These are phyloP conservation scores for Phytophthora macrochlamydospora DNA, from an alignment of 352 stramenopile genomes.

Conservation along the genomic window DNA sequence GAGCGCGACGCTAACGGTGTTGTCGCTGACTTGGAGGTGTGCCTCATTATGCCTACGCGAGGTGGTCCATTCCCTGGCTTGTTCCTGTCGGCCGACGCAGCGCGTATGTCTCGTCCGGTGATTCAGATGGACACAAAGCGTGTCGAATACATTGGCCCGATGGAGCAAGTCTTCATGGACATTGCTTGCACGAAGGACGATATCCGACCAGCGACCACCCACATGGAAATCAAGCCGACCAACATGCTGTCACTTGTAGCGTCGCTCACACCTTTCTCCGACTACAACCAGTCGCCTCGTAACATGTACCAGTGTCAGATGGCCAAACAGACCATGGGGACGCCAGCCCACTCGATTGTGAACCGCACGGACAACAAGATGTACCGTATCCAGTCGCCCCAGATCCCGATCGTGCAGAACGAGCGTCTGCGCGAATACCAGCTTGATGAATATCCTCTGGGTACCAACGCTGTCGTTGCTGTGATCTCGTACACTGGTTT, in stretches of 20 bases:
- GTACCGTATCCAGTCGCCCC: conserved; percentile 98
- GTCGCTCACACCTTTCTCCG: conserved; percentile 98
- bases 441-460: conserved; percentile 99
- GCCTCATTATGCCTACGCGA: conserved; percentile 72
- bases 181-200: conserved; percentile 97
- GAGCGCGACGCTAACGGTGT: conserved; percentile 73
- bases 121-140: conserved; percentile 90
- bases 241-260: conserved; percentile 99
- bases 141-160: conserved; percentile 97
- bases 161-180: conserved; percentile 98
- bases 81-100: conserved; percentile 96
- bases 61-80: conserved; percentile 97
- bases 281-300: conserved; percentile 99
- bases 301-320: conserved; percentile 99
- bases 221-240: conserved; percentile 99
- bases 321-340: conserved; percentile 99
- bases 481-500: conserved; percentile 99
- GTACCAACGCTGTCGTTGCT: conserved; percentile 99
- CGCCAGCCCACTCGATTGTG: conserved; percentile 95
- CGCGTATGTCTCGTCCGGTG: conserved; percentile 94
- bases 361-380: conserved; percentile 99
- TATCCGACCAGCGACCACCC: conserved; percentile 95
- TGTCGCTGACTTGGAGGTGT: conserved; percentile 83
- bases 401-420: conserved; percentile 99
- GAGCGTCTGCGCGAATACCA: conserved; percentile 95